Evolutionary conservation across 768 basidiomycete species (phyloP).

Genomic region (Lactarius evosmus): DNA sequence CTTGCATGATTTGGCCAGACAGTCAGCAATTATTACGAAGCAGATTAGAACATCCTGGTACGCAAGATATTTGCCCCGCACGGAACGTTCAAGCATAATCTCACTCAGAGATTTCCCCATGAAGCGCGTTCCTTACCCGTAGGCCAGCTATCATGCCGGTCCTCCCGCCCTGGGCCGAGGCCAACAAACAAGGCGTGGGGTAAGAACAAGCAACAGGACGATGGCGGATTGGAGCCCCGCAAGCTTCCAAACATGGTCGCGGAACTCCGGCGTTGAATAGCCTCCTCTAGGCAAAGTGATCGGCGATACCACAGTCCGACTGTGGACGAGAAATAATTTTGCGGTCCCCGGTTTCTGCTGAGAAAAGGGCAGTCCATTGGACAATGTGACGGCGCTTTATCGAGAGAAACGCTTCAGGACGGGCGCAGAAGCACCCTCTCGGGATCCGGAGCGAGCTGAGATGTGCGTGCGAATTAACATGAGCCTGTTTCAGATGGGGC

Average conservation of each 20-base stretch:
- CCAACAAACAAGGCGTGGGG: not conserved
- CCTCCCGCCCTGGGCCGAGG: not conserved
- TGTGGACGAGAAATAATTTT: not conserved
- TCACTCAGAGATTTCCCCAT: conserved; percentile 9
- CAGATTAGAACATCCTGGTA: not conserved
- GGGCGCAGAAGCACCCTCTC: not conserved
- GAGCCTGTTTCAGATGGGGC: not conserved
- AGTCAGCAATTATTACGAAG: conserved; percentile 1
- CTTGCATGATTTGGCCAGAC: not conserved
- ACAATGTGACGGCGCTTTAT: not conserved
- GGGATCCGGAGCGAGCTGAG: conserved; percentile 11
- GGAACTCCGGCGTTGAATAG: not conserved
- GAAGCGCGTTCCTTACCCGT: not conserved
- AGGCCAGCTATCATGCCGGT: not conserved
- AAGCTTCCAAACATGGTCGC: conserved; percentile 14
- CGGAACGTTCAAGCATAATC: not conserved
- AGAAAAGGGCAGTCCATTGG: conserved; percentile 1
- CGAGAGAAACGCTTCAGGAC: not conserved
- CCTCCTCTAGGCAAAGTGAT: not conserved
- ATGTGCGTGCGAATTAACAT: conserved; percentile 10
- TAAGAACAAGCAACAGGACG: not conserved
- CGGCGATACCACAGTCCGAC: conserved; percentile 3
- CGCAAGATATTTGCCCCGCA: not conserved
- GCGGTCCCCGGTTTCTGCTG: conserved; percentile 5
- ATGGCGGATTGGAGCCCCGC: conserved; percentile 1